phyloP scores from a whole-genome alignment of 257 asterid genomes.

The Linderniella brevidens region DNA sequence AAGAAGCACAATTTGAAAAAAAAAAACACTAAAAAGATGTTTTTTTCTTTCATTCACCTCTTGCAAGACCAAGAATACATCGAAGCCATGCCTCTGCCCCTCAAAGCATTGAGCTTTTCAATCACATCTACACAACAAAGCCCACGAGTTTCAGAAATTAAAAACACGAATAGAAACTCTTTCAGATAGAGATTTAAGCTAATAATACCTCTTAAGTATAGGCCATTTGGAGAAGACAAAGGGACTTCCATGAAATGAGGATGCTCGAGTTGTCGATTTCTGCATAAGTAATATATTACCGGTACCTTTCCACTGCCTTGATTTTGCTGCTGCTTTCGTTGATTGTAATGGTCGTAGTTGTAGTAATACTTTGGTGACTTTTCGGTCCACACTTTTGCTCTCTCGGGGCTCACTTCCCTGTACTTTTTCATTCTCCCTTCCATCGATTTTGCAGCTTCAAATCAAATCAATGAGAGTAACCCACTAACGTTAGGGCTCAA shows the following conservation, averaged over 20 bases:
- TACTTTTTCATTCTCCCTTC: constrained; percentile 2
- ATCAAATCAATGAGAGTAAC: no score
- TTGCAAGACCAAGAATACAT: constrained; percentile 97
- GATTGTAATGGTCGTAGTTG: constrained; percentile 1
- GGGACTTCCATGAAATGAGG: constrained; percentile 98
- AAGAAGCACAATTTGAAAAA: constrained; percentile 4
- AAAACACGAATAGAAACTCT: background rate
- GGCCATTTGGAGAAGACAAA: constrained; percentile 69
- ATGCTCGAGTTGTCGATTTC: constrained; percentile 85
- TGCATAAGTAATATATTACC: constrained; percentile 68
- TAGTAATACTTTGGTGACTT: constrained; percentile 1
- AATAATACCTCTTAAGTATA: constrained; percentile 59
- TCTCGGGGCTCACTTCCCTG: background rate
- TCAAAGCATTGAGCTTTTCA: constrained; percentile 59
- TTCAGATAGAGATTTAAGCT: no score
- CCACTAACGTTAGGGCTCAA: no score
- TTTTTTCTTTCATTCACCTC: constrained; percentile 35
- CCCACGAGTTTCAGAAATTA: background rate
- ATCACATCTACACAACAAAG: constrained; percentile 59
- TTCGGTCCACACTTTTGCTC: constrained; percentile 7
- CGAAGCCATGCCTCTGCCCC: constrained; percentile 94
- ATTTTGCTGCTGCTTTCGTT: background rate
- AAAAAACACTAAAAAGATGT: background rate
- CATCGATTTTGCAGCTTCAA: background rate
- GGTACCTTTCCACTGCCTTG: constrained; percentile 29